Conservation (phyloP, 768 basidiomycete species). For the Rhizopogon vinicolor region DNA sequence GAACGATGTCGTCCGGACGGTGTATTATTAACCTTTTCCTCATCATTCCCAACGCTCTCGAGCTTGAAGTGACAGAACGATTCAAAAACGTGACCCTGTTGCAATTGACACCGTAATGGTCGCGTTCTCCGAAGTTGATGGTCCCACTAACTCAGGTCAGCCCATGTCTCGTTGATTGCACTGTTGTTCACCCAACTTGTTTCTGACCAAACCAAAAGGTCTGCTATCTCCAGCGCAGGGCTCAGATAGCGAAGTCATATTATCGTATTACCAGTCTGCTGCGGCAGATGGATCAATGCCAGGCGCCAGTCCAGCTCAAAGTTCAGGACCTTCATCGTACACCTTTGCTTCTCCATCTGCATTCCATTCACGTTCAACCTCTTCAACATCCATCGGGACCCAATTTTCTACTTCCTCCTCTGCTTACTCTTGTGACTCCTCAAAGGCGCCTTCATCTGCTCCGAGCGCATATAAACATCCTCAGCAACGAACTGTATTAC, state of each 20-base stretch:
- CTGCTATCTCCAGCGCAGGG: neutral
- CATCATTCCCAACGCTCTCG: neutral
- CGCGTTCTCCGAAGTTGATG: neutral
- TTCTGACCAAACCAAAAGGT: neutral
- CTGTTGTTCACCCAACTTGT: neutral
- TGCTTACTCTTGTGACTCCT: slow-evolving; percentile 46
- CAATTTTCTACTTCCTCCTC: slow-evolving; percentile 40
- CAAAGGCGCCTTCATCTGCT: slow-evolving; percentile 12
- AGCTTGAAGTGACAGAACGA: too few species aligned
- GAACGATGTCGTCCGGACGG: neutral
- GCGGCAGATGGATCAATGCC: slow-evolving; percentile 29
- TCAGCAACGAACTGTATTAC: slow-evolving; percentile 17
- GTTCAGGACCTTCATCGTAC: slow-evolving; percentile 10
- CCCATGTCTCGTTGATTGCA: neutral
- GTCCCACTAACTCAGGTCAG: neutral
- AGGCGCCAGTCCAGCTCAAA: slow-evolving; percentile 20
- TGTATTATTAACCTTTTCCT: neutral
- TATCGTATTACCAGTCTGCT: slow-evolving; percentile 55
- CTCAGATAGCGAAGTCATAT: slow-evolving; percentile 38
- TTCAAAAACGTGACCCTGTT: neutral
- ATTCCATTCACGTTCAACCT: slow-evolving; percentile 5
- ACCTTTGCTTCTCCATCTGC: neutral
- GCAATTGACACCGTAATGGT: neutral
- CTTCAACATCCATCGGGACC: slow-evolving; percentile 10
- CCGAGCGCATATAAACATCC: slow-evolving; percentile 13